Percentiles rank a stretch among this genome's conserved stretches.
Conservation (phyloP, 257 asterid species). For the Dorcoceras hygrometricum region DNA sequence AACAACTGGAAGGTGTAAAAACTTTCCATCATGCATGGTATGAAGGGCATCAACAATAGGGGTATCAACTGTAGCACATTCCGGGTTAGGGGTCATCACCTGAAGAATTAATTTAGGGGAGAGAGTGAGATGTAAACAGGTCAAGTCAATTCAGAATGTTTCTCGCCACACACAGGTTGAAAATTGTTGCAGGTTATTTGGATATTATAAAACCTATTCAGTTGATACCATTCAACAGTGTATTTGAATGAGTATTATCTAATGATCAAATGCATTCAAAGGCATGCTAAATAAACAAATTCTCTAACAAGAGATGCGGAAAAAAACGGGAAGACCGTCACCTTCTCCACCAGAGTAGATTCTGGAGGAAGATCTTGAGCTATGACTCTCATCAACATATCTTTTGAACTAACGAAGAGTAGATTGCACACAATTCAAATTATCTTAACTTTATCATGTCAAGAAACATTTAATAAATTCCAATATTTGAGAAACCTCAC, state of each 20-base stretch:
- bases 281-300: background rate
- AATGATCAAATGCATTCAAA: background rate
- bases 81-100: slow-evolving; percentile 97
- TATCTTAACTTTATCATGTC: slow-evolving; percentile 1
- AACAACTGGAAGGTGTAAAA: slow-evolving; percentile 87
- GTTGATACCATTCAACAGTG: background rate
- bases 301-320: slow-evolving; percentile 11
- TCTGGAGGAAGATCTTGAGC: slow-evolving; percentile 81
- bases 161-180: background rate
- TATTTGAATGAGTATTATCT: slow-evolving; percentile 12
- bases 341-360: slow-evolving; percentile 83
- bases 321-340: slow-evolving; percentile 24
- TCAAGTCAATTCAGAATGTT: background rate
- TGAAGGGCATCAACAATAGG: slow-evolving; percentile 96
- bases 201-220: slow-evolving; percentile 15
- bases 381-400: slow-evolving; percentile 85
- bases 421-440: slow-evolving; percentile 10
- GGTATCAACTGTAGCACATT: slow-evolving; percentile 82
- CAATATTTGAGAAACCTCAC: slow-evolving; percentile 15
- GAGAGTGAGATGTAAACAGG: background rate
- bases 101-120: slow-evolving; percentile 28
- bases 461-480: slow-evolving; percentile 5
- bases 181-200: background rate
- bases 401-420: slow-evolving; percentile 63
- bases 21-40: slow-evolving; percentile 90